Evolutionary conservation across 2,329 filamentous ascomycete species (phyloP), one percentile per base, ranked within the genome.

Genomic region (Hypocreales sp.): DNA sequence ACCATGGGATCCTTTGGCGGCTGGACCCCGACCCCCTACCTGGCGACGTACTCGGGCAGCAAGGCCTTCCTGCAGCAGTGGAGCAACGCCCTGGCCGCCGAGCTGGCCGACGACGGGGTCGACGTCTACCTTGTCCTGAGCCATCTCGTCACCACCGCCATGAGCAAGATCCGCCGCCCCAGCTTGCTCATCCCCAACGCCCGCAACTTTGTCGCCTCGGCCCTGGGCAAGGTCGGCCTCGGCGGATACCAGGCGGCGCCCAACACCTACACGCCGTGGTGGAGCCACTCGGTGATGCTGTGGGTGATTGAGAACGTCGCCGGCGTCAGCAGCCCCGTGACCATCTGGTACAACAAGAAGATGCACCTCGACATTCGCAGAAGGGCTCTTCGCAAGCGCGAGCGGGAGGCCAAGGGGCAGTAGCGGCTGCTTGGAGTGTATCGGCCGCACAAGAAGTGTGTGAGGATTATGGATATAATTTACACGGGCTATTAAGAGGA

Each of bases 21-120:
- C 39, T 78, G 92, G 56, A 72, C 90, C 34, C 90, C 90, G 7
- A 93, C 83, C 1, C 86, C 92, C 5, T 74, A 90, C 29, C 69
- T 98, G 24, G 90, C 90, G 9, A 95, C 90, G 4, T 98, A 98
- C 65, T 92, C 82, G 24, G 90, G 90, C 39, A 90, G 79, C 70
- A 98, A 98, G 60, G 87, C 90, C 2, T 98, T 98, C 67, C 67
- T 98, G 26, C 87, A 95, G 57, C 78, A 92, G 47, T 98, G 90
- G 90, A 93, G 80, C 39, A 79, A 74, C 5, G 75, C 90, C 8
- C 67, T 98, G 10, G 80, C 78, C 1, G 70, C 77, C 10, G 90
- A 98, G 55, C 67, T 98, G 17, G 72, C 78, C 36, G 71, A 76
- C 2, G 66, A 80, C 41, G 80, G 82, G 31, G 73, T 98, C 22